Conservation (phyloP, 345 rosid species). For the Toxicodendron radicans region DNA sequence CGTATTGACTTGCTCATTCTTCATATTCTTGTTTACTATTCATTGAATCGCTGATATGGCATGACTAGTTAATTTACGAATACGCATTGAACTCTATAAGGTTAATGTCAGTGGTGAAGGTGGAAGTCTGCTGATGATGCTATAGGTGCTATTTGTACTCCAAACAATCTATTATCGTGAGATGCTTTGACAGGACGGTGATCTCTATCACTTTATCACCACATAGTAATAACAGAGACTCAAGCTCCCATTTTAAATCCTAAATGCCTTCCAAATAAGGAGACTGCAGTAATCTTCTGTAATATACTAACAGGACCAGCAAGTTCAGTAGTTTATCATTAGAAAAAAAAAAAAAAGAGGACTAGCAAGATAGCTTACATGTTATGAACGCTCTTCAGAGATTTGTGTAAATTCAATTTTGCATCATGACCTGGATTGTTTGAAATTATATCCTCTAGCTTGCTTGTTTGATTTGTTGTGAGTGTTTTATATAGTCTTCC, state of each 20-base stretch:
- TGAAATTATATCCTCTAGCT: not conserved
- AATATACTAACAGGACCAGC: not conserved
- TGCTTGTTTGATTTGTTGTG: not conserved
- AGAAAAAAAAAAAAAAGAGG: too few relatives aligned
- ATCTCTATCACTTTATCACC: not conserved
- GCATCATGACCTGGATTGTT: slow-evolving; percentile 10
- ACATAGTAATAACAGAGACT: not conserved
- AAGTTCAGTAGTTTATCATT: not conserved
- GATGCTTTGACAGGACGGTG: not conserved
- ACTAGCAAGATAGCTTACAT: too few relatives aligned
- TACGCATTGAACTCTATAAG: slow-evolving; percentile 6
- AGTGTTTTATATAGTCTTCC: not conserved
- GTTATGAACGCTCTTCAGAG: not conserved
- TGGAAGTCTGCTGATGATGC: not conserved
- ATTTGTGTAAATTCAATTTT: not conserved
- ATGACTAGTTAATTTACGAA: not conserved
- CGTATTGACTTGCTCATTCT: not conserved
- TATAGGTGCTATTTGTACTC: not conserved
- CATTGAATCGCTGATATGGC: not conserved
- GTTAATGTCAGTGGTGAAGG: not conserved
- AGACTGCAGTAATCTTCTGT: not conserved
- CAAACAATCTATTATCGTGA: not conserved
- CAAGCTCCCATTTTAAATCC: not conserved
- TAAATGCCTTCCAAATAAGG: not conserved
- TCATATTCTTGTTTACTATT: slow-evolving; percentile 6